Percentiles rank a stretch among this genome's conserved stretches.
These are phyloP conservation scores for Staphylotrichum longicolle DNA, from an alignment of 495 filamentous ascomycete species.

Conservation along the genomic window DNA sequence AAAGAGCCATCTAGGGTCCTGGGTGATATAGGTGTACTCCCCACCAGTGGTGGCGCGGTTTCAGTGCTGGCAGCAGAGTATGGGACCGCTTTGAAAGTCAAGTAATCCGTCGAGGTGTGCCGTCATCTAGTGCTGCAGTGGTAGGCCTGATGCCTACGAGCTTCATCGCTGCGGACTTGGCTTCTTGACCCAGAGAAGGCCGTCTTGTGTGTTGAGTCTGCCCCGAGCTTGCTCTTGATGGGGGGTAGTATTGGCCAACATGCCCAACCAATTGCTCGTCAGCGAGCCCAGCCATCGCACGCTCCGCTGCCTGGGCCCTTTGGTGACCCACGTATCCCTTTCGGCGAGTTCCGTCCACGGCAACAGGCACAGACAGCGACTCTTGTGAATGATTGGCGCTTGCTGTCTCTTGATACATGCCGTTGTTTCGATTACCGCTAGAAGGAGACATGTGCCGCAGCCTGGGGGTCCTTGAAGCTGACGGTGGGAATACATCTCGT, in stretches of 20 bases:
- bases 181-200: constrained; percentile 32
- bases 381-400: constrained; percentile 23
- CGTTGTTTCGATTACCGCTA: constrained; percentile 25
- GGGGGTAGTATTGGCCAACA: constrained; percentile 23
- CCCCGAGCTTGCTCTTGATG: constrained; percentile 26
- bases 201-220: constrained; percentile 25
- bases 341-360: constrained; percentile 12
- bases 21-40: neutral
- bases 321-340: constrained; percentile 29
- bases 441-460: constrained; percentile 30
- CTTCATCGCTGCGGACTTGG: constrained; percentile 32
- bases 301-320: constrained; percentile 31
- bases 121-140: constrained; percentile 18
- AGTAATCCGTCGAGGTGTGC: constrained; percentile 26
- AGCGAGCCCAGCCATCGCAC: constrained; percentile 26
- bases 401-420: constrained; percentile 24
- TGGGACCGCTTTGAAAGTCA: constrained; percentile 24
- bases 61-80: constrained; percentile 14
- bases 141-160: constrained; percentile 25
- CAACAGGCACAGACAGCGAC: constrained; percentile 3
- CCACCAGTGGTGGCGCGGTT: neutral
- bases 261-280: constrained; percentile 28
- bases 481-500: constrained; percentile 34
- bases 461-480: constrained; percentile 36
- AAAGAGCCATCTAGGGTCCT: neutral